Base-by-base conservation (phyloP, 805 yeast species). In the Lipomyces starkeyi region DNA sequence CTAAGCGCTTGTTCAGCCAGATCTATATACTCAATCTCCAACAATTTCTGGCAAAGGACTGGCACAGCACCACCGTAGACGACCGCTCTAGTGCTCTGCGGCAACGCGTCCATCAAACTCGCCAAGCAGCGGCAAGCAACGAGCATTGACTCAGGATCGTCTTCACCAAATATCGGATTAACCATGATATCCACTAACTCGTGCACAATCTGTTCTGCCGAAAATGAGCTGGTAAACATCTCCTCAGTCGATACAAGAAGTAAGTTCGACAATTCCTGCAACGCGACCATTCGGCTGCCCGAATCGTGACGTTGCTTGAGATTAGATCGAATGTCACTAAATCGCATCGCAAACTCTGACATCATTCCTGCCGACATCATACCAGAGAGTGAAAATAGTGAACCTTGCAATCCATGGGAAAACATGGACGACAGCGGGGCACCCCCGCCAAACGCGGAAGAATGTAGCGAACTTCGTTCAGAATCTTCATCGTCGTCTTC, bases 1-100 rank as follows among this genome's bases (percentile, higher is more conserved):
- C 89, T 93, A 54, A 93, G 79, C 0, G 93, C 92, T 78, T 93
- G 97, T 76, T 94, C 99, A 0, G 97, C 97, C 63, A 94, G 81
- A 76, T 94, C 99, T 63, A 94, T 93, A 75, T 86, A 93, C 64
- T 88, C 87, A 20, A 94, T 88, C 70, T 91, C 96, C 66, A 85
- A 74, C 49, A 95, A 78, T 69, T 90, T 90, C 5, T 82, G 80
- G 71, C 89, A 86, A 32, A 95, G 81, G 0, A 86, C 87, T 57
- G 87, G 88, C 7, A 93, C 84, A 0, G 88, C 89, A 53, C 89
- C 89, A 20, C 86, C 86, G 25, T 84, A 81, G 2, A 91, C 88
- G 2, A 91, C 88, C 47, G 83, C 85, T 62, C 84, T 83, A 6
- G 88, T 84, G 58, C 87, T 85, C 58, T 89, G 89, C 17, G 87